Evolutionary conservation across 2,329 filamentous ascomycete species (phyloP).

Genomic region (Camptophora hylomeconis): DNA sequence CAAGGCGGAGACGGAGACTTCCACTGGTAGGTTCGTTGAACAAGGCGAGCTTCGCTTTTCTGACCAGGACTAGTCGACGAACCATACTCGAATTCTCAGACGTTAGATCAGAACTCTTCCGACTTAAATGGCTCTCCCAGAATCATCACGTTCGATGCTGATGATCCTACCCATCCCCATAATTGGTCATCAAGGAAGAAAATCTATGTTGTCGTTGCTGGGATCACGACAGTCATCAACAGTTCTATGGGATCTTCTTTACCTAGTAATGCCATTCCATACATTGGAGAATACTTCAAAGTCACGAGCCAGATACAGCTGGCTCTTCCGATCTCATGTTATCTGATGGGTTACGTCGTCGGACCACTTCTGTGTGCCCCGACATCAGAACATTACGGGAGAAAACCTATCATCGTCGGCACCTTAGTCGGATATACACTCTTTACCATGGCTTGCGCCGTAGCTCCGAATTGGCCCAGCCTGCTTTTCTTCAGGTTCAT

Average conservation of each 20-base stretch:
- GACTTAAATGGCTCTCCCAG: conserved; percentile 9
- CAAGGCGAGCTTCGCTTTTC: too few relatives aligned
- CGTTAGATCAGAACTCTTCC: too few relatives aligned
- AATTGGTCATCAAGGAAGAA: conserved; percentile 21
- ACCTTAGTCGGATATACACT: conserved; percentile 34
- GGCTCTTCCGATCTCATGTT: conserved; percentile 28
- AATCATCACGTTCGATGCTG: conserved; percentile 13
- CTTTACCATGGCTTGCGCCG: conserved; percentile 29
- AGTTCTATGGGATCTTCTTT: conserved; percentile 26
- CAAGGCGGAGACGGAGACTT: too few relatives aligned
- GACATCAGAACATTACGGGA: conserved; percentile 29
- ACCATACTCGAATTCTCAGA: too few relatives aligned
- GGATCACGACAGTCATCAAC: conserved; percentile 26
- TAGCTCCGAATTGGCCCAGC: conserved; percentile 29
- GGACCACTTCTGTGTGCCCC: conserved; percentile 31
- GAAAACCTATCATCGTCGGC: conserved; percentile 31
- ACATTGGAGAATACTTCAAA: conserved; percentile 22
- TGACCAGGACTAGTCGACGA: too few relatives aligned
- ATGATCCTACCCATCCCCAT: conserved; percentile 17
- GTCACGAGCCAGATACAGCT: conserved; percentile 21
- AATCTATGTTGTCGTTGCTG: conserved; percentile 23
- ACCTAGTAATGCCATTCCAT: conserved; percentile 26
- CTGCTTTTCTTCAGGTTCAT: conserved; percentile 31
- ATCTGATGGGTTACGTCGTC: conserved; percentile 28
- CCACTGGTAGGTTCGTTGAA: too few relatives aligned